phyloP scores from a whole-genome alignment of 2,329 filamentous ascomycete species.

The Stemphylium lycopersici region DNA sequence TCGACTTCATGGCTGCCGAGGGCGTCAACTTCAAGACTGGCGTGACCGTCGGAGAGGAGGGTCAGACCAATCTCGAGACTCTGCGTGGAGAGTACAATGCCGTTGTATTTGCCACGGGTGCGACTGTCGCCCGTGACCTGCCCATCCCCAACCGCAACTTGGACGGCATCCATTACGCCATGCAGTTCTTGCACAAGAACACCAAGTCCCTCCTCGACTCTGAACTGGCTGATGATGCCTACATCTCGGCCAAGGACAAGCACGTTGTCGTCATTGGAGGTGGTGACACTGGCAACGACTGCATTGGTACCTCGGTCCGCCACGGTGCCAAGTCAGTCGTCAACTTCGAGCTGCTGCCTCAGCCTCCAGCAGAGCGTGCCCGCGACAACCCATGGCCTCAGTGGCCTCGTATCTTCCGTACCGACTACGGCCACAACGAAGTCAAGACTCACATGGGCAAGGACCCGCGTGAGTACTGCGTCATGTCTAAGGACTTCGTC shows the following conservation, averaged over 20 bases:
- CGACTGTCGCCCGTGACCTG: slow-evolving; percentile 90
- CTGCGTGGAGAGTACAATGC: slow-evolving; percentile 78
- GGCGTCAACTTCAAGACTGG: slow-evolving; percentile 82
- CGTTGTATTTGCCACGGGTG: slow-evolving; percentile 89
- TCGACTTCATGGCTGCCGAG: slow-evolving; percentile 92
- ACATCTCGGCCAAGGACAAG: slow-evolving; percentile 95
- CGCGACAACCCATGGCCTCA: slow-evolving; percentile 97
- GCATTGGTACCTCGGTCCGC: slow-evolving; percentile 93
- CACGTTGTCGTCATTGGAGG: slow-evolving; percentile 95
- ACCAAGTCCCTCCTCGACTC: slow-evolving; percentile 97
- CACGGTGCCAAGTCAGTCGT: slow-evolving; percentile 94
- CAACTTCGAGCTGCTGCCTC: slow-evolving; percentile 95
- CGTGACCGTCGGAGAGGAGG: slow-evolving; percentile 78
- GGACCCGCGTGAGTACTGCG: slow-evolving; percentile 95
- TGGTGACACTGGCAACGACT: slow-evolving; percentile 97
- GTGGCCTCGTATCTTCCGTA: slow-evolving; percentile 96
- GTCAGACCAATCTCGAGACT: slow-evolving; percentile 69
- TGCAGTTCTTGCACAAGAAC: slow-evolving; percentile 97
- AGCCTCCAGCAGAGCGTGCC: slow-evolving; percentile 88
- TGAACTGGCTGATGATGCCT: slow-evolving; percentile 78
- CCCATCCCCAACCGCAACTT: slow-evolving; percentile 88
- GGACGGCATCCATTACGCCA: slow-evolving; percentile 91
- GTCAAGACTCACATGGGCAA: slow-evolving; percentile 96
- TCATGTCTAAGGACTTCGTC: slow-evolving; percentile 97
- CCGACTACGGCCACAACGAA: slow-evolving; percentile 97